Conservation (phyloP, 73 alveolate species). For the Paramecium pentaurelia region DNA sequence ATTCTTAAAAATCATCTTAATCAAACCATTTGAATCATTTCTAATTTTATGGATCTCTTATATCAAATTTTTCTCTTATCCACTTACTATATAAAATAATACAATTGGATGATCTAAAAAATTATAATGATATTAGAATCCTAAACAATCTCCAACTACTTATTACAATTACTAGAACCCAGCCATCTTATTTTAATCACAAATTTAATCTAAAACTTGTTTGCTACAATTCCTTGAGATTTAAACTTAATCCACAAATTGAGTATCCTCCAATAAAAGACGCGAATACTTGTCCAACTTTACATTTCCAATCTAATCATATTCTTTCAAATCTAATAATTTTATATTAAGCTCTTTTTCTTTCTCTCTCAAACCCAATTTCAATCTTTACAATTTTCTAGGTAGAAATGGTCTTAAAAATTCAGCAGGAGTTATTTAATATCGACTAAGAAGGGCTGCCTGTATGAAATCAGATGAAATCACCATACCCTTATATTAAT, state of each 20-base stretch:
- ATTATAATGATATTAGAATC: constrained; percentile 29
- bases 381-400: neutral
- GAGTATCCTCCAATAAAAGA: neutral
- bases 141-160: constrained; percentile 22
- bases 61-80: constrained; percentile 27
- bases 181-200: constrained; percentile 27
- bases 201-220: neutral
- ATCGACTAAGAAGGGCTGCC: neutral
- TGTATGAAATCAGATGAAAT: neutral
- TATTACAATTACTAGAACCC: neutral
- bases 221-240: neutral
- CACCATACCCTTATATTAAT: constrained; percentile 42
- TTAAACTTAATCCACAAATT: neutral
- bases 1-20: neutral
- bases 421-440: constrained; percentile 38
- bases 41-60: neutral
- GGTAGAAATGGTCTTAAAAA: constrained; percentile 28
- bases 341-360: constrained; percentile 28
- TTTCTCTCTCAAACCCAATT: constrained; percentile 39
- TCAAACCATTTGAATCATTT: neutral
- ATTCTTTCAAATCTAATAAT: neutral
- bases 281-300: constrained; percentile 27
- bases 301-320: neutral
- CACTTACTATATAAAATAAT: neutral
- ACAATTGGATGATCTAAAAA: constrained; percentile 28